Conservation (phyloP, 129 eudicot genomes). For the Rutidosis leptorrhynchoides region DNA sequence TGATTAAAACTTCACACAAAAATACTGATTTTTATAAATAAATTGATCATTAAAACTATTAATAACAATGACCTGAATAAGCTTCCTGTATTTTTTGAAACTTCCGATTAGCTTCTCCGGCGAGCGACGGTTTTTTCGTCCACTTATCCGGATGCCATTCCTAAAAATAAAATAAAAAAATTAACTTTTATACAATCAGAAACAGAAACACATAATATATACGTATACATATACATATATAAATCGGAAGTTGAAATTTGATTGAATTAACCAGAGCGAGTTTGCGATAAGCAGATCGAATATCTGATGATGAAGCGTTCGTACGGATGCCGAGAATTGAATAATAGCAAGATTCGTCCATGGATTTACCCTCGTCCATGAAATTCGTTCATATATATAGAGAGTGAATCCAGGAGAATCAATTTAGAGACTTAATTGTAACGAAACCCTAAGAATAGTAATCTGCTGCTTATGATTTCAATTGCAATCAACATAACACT, state of each 20-base stretch:
- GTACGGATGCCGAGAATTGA: conserved; percentile 63
- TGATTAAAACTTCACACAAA: not conserved
- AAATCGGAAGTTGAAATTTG: not conserved
- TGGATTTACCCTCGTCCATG: conserved; percentile 34
- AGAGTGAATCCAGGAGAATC: not conserved
- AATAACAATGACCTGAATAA: conserved; percentile 53
- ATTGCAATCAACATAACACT: conserved; percentile 1
- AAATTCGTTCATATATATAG: not conserved
- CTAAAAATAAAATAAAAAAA: conserved; percentile 28
- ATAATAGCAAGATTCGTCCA: conserved; percentile 57
- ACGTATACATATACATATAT: not conserved
- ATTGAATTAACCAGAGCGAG: conserved; percentile 65
- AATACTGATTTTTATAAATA: not conserved
- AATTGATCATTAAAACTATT: not conserved
- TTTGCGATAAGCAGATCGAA: conserved; percentile 85
- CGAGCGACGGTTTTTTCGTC: conserved; percentile 54
- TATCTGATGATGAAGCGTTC: conserved; percentile 74
- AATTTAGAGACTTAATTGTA: not conserved
- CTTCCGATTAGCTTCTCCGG: conserved; percentile 67
- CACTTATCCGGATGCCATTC: conserved; percentile 97
- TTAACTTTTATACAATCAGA: not conserved
- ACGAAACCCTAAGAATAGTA: conserved; percentile 1
- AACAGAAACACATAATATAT: not conserved
- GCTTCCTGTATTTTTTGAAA: conserved; percentile 93
- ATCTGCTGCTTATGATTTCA: not conserved